phyloP scores from a whole-genome alignment of 1,139 yeast species.

The Saccharomyces hybrid region DNA sequence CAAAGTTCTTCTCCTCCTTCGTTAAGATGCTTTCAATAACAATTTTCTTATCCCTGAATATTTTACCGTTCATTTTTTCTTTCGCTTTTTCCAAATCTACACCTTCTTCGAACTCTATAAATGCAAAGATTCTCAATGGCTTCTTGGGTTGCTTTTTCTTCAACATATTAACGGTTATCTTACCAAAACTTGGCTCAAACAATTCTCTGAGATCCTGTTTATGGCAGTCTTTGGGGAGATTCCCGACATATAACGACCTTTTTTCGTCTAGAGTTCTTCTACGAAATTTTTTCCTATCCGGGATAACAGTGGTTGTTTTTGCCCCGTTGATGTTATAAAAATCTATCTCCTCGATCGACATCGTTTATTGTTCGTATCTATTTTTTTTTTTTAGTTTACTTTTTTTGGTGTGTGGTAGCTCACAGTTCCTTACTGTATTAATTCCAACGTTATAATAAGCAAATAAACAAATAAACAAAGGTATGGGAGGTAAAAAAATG shows the following conservation, averaged over 20 bases:
- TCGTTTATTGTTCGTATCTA: background rate
- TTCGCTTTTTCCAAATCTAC: background rate
- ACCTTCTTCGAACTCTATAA: background rate
- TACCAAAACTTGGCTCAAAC: constrained; percentile 11
- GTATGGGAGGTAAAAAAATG: background rate
- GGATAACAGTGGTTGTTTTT: background rate
- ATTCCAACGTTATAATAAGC: background rate
- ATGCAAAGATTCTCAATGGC: background rate
- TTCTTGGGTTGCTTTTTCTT: background rate
- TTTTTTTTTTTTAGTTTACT: background rate
- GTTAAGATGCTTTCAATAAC: background rate
- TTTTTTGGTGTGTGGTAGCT: background rate
- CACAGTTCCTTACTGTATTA: background rate
- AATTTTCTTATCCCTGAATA: background rate
- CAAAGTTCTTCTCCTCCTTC: background rate
- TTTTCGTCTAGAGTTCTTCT: background rate
- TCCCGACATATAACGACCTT: constrained; percentile 28
- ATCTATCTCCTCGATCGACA: background rate
- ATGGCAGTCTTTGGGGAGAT: constrained; percentile 29
- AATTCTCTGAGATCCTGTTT: constrained; percentile 28
- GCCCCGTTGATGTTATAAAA: background rate
- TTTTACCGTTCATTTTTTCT: background rate
- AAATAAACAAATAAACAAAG: background rate
- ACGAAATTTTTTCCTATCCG: background rate
- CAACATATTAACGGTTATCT: background rate